Evolutionary conservation across 345 rosid species (phyloP).

Genomic region (Bruguiera sexangula): DNA sequence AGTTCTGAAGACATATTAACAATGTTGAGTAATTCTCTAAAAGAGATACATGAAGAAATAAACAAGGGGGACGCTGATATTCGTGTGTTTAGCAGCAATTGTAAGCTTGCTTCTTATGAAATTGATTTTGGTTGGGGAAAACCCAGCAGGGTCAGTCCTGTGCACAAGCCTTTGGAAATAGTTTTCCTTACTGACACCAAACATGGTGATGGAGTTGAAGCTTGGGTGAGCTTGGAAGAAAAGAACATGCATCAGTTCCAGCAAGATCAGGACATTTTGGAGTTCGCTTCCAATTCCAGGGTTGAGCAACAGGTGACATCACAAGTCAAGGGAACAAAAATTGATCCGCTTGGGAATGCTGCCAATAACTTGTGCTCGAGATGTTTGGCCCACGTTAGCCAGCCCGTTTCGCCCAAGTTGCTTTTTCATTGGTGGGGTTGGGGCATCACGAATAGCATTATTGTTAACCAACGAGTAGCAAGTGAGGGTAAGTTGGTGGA

Average conservation of each 20-base stretch:
- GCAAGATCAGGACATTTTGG: slow-evolving; percentile 8
- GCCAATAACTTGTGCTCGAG: not conserved
- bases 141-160: slow-evolving; percentile 13
- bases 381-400: not conserved
- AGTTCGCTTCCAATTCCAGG: not conserved
- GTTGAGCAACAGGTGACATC: not conserved
- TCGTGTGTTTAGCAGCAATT: slow-evolving; percentile 9
- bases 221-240: slow-evolving; percentile 18
- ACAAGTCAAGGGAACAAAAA: not conserved
- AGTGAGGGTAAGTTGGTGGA: not conserved
- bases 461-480: too few species aligned
- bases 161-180: slow-evolving; percentile 13
- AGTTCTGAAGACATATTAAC: not conserved
- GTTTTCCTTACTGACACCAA: slow-evolving; percentile 9
- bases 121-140: slow-evolving; percentile 21
- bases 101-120: slow-evolving; percentile 7
- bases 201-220: slow-evolving; percentile 16
- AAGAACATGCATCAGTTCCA: slow-evolving; percentile 13
- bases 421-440: not conserved
- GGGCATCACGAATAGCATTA: too few species aligned
- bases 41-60: not conserved
- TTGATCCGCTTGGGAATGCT: not conserved
- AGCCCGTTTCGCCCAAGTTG: not conserved
- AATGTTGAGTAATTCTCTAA: slow-evolving; percentile 1
- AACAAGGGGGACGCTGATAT: not conserved